Percentiles rank a stretch among this genome's conserved stretches.
phyloP scores from a whole-genome alignment of 1,139 yeast genomes.

The Candida neerlandica region DNA sequence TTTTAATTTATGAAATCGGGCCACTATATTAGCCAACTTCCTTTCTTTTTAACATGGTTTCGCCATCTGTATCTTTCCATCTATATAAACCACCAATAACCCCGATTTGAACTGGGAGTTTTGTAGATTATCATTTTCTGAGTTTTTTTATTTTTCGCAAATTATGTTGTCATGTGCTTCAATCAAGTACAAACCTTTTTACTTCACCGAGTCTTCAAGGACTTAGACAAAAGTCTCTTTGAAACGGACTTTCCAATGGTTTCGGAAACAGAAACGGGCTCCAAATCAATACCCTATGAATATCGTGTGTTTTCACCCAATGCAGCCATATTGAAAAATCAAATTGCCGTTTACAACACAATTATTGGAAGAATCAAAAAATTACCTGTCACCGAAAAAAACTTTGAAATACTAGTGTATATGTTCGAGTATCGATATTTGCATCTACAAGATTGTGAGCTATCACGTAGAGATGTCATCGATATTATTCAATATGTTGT shows the following conservation, averaged over 20 bases:
- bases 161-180: slow-evolving; percentile 1
- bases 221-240: slow-evolving; percentile 9
- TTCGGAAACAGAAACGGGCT: background rate
- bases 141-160: background rate
- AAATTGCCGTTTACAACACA: background rate
- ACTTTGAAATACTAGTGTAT: slow-evolving; percentile 6
- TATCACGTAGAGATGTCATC: slow-evolving; percentile 6
- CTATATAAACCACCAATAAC: background rate
- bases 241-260: background rate
- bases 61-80: no score
- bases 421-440: slow-evolving; percentile 10
- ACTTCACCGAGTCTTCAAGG: slow-evolving; percentile 12
- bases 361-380: background rate
- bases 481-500: slow-evolving; percentile 8
- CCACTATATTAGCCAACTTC: background rate
- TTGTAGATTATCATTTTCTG: background rate
- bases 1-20: no score
- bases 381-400: slow-evolving; percentile 7
- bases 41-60: no score
- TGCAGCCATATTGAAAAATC: slow-evolving; percentile 1
- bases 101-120: background rate
- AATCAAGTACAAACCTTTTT: slow-evolving; percentile 8
- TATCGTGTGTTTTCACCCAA: background rate
- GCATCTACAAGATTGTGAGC: background rate
- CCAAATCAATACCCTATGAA: slow-evolving; percentile 2